phyloP scores from a whole-genome alignment of 108 stramenopile genomes.

The Stephanodiscus triporus region DNA sequence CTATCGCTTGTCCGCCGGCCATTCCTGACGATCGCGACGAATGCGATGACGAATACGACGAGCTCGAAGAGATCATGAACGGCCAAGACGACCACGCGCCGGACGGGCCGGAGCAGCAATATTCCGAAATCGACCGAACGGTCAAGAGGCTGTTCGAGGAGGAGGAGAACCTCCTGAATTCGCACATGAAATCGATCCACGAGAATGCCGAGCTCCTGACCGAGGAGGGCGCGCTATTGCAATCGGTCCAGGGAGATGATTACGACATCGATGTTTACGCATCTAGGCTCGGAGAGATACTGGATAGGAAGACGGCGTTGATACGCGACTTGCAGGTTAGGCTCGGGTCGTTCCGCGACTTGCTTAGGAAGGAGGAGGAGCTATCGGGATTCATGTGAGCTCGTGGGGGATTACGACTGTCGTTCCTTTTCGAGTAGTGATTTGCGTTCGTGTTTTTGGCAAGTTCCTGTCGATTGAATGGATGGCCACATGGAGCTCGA shows the following conservation, averaged over 20 bases:
- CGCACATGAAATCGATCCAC: slow-evolving; percentile 89
- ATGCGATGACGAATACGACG: slow-evolving; percentile 22
- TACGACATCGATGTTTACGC: slow-evolving; percentile 95
- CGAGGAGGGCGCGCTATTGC: slow-evolving; percentile 92
- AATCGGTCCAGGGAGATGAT: slow-evolving; percentile 86
- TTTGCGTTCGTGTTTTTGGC: no score
- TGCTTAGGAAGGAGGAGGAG: slow-evolving; percentile 44
- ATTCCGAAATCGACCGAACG: slow-evolving; percentile 76
- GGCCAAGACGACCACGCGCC: slow-evolving; percentile 26
- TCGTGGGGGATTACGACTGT: no score
- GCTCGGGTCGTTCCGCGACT: slow-evolving; percentile 59
- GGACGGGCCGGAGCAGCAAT: slow-evolving; percentile 40
- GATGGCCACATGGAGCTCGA: no score
- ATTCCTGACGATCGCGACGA: slow-evolving; percentile 21
- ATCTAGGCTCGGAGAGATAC: slow-evolving; percentile 80
- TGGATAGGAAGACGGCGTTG: slow-evolving; percentile 83
- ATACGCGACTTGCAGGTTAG: slow-evolving; percentile 66
- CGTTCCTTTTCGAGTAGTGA: no score
- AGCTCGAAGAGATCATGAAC: slow-evolving; percentile 39
- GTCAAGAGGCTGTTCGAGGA: slow-evolving; percentile 89
- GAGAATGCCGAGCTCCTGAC: slow-evolving; percentile 95
- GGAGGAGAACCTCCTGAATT: slow-evolving; percentile 94
- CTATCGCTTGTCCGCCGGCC: not conserved
- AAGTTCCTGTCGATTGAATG: no score
- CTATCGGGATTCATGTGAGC: slow-evolving; percentile 8